Base-by-base conservation (phyloP, 208 protist genomes). In the Crithidia thermophila region DNA sequence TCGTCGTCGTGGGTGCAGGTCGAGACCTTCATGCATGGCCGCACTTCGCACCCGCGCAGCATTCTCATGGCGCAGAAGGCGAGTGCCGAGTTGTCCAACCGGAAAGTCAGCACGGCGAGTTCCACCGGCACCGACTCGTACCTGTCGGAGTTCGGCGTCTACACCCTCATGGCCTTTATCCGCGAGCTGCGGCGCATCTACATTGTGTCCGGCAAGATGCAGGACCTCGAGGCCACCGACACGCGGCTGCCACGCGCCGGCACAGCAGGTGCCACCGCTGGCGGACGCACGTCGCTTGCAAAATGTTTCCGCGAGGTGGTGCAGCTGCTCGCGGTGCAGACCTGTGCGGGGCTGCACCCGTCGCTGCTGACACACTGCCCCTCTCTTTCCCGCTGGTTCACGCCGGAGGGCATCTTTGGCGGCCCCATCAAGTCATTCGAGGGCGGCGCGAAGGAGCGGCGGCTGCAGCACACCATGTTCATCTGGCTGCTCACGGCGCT, bases 291-390 rank as follows among this genome's bases (percentile, higher is more conserved):
- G 16, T 34, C 56, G 1, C 28, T 62, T 16, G 30, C 57, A 4
- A 62, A 65, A n/a, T 65, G 77, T 37, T 87, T 85, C 51, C 56
- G 47, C 2, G 85, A 91, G 62, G 60, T 91, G 14, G 65, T 58
- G 37, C 40, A 81, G 45, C 33, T 94, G 23, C 51, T 94, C 11
- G 70, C 77, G 27, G 36, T 67, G 14, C 78, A 87, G 43, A 88
- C 71, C n/a, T 67, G 67, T 27, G 85, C 84, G 6, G 88, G 88
- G 13, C 75, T 91, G 14, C 79, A 82, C 51, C 85, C 88, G 16
- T 77, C 81, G 20, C 60, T 94, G 34, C 77, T 94, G 11, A 72
- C 58, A 10, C 84, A 90, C 63, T 93, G 87, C 61, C 49, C 68
- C 27, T 78, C 74, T 18, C 63, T 82, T 14, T 47, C 52, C 6